Evolutionary conservation across 306 rosid genomes (phyloP).

Genomic region (Dalbergia cochinchinensis): DNA sequence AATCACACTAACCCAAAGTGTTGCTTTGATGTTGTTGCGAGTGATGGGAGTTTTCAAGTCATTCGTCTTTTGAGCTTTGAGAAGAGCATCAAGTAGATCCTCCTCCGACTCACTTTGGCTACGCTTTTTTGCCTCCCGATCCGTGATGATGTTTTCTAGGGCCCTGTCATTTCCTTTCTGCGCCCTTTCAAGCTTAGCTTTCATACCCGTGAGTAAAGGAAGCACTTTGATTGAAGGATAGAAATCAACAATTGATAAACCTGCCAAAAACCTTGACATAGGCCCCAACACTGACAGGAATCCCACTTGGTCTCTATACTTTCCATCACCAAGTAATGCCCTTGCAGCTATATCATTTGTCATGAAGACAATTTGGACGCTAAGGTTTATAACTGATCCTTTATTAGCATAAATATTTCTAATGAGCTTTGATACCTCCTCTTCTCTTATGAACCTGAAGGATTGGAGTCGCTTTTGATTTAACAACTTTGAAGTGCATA

Average conservation of each 20-base stretch:
- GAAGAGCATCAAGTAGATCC: constrained; percentile 34
- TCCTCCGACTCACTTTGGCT: constrained; percentile 1
- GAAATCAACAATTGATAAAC: constrained; percentile 21
- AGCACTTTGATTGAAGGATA: constrained; percentile 31
- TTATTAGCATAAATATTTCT: background rate
- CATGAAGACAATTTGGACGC: background rate
- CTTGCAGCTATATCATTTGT: background rate
- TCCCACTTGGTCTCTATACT: background rate
- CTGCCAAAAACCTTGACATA: background rate
- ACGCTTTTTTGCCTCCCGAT: background rate
- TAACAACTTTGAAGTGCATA: background rate
- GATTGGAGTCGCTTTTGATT: background rate
- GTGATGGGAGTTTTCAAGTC: background rate
- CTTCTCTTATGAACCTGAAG: constrained; percentile 10
- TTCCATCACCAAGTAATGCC: constrained; percentile 17
- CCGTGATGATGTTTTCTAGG: constrained; percentile 11
- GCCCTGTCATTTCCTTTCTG: background rate
- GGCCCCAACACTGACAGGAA: background rate
- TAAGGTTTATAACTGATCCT: constrained; percentile 22
- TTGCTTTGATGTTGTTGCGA: constrained; percentile 4
- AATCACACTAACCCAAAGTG: constrained; percentile 12
- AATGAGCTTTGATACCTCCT: constrained; percentile 19
- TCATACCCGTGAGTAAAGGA: constrained; percentile 14
- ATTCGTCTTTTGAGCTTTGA: background rate
- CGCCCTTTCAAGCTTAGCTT: background rate